These are phyloP conservation scores for Phaeosphaeriaceae sp. DNA, from an alignment of 2,329 filamentous ascomycete genomes.

Conservation along the genomic window DNA sequence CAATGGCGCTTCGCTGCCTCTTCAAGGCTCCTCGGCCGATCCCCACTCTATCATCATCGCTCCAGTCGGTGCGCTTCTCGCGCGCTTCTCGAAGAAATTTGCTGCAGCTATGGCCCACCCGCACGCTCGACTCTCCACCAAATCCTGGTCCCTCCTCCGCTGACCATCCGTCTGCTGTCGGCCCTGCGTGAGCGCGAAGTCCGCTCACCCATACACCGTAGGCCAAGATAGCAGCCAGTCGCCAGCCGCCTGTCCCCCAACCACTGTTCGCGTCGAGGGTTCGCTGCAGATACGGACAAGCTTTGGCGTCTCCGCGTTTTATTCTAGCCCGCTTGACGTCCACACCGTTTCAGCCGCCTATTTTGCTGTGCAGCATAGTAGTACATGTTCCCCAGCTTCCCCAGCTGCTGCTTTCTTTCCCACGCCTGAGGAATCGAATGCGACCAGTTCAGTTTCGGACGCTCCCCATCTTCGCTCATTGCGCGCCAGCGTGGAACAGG, in stretches of 20 bases:
- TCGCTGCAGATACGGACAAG: conserved; percentile 14
- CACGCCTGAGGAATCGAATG: conserved; percentile 10
- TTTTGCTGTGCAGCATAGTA: neutral
- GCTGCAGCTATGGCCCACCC: conserved; percentile 7
- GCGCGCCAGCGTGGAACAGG: conserved; percentile 10
- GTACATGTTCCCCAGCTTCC: conserved; percentile 11
- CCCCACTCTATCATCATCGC: conserved; percentile 3
- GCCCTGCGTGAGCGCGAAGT: conserved; percentile 16
- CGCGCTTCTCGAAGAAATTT: conserved; percentile 30
- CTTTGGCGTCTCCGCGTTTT: conserved; percentile 34
- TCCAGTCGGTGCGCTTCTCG: conserved; percentile 21
- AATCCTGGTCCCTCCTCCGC: conserved; percentile 1
- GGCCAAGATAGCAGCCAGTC: neutral
- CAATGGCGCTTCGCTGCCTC: neutral
- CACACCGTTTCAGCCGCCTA: conserved; percentile 22
- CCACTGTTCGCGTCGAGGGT: conserved; percentile 16
- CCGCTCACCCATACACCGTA: neutral
- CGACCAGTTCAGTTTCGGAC: conserved; percentile 18
- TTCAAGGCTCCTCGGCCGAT: conserved; percentile 16
- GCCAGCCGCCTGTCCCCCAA: neutral
- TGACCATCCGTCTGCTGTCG: conserved; percentile 10
- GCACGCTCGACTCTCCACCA: neutral
- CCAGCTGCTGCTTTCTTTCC: conserved; percentile 1
- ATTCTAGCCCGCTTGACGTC: conserved; percentile 25
- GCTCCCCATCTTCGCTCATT: conserved; percentile 11